phyloP scores from a whole-genome alignment of 352 stramenopile genomes.

The Pythium rishiriense region DNA sequence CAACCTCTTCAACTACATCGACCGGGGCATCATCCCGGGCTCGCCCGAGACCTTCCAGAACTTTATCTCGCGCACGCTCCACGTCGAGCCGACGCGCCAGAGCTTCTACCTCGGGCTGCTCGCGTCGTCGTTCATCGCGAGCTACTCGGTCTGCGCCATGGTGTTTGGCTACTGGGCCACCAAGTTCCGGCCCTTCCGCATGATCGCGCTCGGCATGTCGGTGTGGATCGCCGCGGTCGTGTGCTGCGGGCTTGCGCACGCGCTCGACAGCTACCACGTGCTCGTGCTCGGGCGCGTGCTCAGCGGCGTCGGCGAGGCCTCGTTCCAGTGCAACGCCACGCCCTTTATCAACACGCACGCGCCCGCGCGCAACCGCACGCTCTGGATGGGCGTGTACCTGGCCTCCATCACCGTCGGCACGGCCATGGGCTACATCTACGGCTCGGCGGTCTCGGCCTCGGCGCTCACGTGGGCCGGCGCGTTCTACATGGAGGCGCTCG shows the following conservation, averaged over 20 bases:
- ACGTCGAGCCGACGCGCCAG: constrained; percentile 58
- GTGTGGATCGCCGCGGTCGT: constrained; percentile 91
- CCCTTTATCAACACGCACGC: constrained; percentile 93
- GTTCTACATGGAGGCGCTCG: constrained; percentile 85
- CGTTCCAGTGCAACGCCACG: constrained; percentile 91
- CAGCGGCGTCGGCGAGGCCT: constrained; percentile 89
- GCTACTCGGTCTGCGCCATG: constrained; percentile 91
- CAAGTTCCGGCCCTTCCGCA: constrained; percentile 85
- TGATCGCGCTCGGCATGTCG: constrained; percentile 88
- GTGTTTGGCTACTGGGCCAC: constrained; percentile 91
- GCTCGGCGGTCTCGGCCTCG: constrained; percentile 61
- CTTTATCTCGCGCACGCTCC: constrained; percentile 87
- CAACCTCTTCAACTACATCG: constrained; percentile 95
- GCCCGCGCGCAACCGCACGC: constrained; percentile 55
- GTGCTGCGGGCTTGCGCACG: constrained; percentile 80
- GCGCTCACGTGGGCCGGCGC: constrained; percentile 73
- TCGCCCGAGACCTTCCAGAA: constrained; percentile 90
- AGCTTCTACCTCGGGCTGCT: constrained; percentile 87
- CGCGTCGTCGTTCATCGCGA: constrained; percentile 94
- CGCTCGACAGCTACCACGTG: constrained; percentile 85
- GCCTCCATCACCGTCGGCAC: constrained; percentile 91
- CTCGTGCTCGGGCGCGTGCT: constrained; percentile 87
- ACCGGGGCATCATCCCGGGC: constrained; percentile 95
- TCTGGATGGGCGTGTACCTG: constrained; percentile 93
- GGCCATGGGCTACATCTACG: constrained; percentile 88